phyloP scores from a whole-genome alignment of 2,329 filamentous ascomycete species.

The Iodosphaeria phyllophila region DNA sequence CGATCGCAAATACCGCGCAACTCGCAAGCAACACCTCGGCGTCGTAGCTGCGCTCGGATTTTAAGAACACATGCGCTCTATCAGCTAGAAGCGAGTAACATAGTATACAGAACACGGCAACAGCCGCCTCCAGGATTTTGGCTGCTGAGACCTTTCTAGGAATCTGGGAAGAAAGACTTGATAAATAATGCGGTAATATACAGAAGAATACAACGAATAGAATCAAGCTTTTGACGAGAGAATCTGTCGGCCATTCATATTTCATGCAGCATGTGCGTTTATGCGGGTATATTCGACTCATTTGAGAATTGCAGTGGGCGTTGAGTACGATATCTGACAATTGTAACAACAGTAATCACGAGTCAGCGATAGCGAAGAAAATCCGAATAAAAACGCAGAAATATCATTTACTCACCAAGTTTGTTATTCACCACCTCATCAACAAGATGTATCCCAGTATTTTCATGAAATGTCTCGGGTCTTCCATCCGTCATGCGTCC shows the following conservation, averaged over 20 bases:
- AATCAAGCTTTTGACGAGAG: constrained; percentile 17
- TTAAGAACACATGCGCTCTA: constrained; percentile 31
- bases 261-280: constrained; percentile 32
- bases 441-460: constrained; percentile 29
- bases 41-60: constrained; percentile 26
- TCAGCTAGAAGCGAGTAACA: constrained; percentile 33
- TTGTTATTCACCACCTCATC: constrained; percentile 24
- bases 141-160: constrained; percentile 2
- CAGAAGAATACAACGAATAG: constrained; percentile 11
- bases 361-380: too few relatives aligned
- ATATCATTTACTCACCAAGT: too few relatives aligned
- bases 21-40: constrained; percentile 9
- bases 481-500: constrained; percentile 24
- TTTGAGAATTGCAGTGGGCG: constrained; percentile 30
- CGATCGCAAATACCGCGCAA: constrained; percentile 10
- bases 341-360: too few relatives aligned
- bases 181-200: constrained; percentile 7
- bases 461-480: constrained; percentile 20
- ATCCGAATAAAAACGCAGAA: too few relatives aligned
- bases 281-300: constrained; percentile 20
- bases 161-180: constrained; percentile 2
- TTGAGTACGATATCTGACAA: constrained; percentile 36
- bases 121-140: constrained; percentile 5
- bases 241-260: constrained; percentile 18
- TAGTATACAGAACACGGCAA: constrained; percentile 6